Base-by-base conservation (phyloP, 768 basidiomycete species). In the Naematelia encephala region DNA sequence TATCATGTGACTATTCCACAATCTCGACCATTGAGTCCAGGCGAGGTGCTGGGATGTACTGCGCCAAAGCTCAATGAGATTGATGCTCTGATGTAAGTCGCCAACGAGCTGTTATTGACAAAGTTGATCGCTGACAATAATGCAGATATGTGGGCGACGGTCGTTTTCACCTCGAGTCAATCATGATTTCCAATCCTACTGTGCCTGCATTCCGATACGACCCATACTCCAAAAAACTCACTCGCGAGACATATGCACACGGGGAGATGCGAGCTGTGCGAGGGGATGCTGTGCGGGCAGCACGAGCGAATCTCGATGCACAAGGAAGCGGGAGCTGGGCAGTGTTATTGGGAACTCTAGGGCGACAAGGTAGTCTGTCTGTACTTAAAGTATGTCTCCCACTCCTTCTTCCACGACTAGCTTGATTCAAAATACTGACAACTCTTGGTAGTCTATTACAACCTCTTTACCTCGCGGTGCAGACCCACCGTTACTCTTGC, bases 171-270 rank as follows among this genome's bases (percentile, higher is more conserved):
- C 83, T 98, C 16, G 96, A 99, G 78, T 89, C 91, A 13, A 92
- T 97, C 75, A 99, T 99, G 96, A 96, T 99, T 59, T 91, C 92
- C n/a, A 99, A 99, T 75, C 96, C 96, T 0, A 78, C 83, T 27
- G 82, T 98, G 16, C 92, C 96, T 11, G 93, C 96, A 0, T 99
- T 96, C 79, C 85, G 96, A 21, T 99, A 98, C 78, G 96, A 98
- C 72, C 96, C 96, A 2, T 99, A 98, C 77, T 90, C 91, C 21
- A 99, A 99, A 78, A 96, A 92, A 72, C 82, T 99, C 51, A 97
- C 96, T 1, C 80, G 91, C 58, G 96, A 99, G 73, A 82, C 85
- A 2, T 99, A 98, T 66, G 83, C 91, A 67, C 91, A 98, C 69
- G 76, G 79, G 8, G 87, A 91, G 79, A 99, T 99, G 96, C 84